phyloP scores from a whole-genome alignment of 2,329 filamentous ascomycete genomes.

The Thelonectria rubi region DNA sequence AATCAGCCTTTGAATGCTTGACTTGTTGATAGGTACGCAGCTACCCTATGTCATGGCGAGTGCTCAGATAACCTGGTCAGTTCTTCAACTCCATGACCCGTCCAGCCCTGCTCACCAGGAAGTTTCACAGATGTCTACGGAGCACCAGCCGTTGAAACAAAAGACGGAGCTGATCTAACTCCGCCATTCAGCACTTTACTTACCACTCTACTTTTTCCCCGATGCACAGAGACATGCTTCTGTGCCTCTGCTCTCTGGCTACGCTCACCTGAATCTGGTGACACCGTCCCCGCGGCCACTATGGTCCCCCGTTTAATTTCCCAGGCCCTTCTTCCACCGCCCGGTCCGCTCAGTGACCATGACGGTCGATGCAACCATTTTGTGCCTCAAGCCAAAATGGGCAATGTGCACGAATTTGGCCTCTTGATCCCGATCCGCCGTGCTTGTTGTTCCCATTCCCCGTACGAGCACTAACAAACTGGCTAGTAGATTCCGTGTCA shows the following conservation, averaged over 20 bases:
- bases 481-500: not conserved
- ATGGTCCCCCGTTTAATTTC: slow-evolving; percentile 28
- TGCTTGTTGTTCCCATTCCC: not conserved
- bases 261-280: slow-evolving; percentile 38
- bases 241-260: not conserved
- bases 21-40: not conserved
- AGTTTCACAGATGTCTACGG: slow-evolving; percentile 15
- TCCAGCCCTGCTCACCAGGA: not conserved
- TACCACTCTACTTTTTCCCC: slow-evolving; percentile 7
- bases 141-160: slow-evolving; percentile 22
- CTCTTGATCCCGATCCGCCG: not conserved
- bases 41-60: not conserved
- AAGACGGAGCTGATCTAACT: slow-evolving; percentile 20
- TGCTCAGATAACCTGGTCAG: not conserved
- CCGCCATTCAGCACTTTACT: not conserved
- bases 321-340: slow-evolving; percentile 5
- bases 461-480: slow-evolving; percentile 1
- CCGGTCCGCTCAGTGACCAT: not conserved
- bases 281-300: slow-evolving; percentile 16
- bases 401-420: slow-evolving; percentile 5
- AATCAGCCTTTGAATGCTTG: not conserved
- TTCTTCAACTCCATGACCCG: not conserved
- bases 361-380: slow-evolving; percentile 2
- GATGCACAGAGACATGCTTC: slow-evolving; percentile 10
- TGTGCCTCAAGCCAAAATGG: not conserved